Base-by-base conservation (phyloP, 768 basidiomycete species). In the Serendipita indica region DNA sequence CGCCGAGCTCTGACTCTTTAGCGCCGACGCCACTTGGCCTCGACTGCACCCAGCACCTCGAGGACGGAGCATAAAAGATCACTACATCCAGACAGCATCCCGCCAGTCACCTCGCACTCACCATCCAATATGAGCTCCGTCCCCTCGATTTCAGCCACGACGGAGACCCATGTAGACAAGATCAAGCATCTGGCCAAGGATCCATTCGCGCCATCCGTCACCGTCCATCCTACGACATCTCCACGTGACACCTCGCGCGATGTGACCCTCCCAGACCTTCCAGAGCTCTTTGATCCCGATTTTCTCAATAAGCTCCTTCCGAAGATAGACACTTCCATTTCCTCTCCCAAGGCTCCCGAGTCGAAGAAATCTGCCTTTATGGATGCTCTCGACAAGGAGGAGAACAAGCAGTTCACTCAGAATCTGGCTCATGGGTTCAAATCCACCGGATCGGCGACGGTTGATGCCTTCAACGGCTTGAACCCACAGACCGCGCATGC, bases 301-400 rank as follows among this genome's bases (percentile, higher is more conserved):
- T 83, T 78, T 62, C 75, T 83, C 57, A 75, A 83, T 65, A 64
- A 72, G 39, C 74, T 84, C 20, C 62, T 83, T n/a, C 80, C 81
- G 13, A 22, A 57, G 28, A 20, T 37, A 13, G 22, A 46, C 30
- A 20, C 57, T 7, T 12, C 20, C 34, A 14, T 41, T 3, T 16
- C 58, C 30, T 49, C 61, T 2, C 39, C 45, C 35, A 28, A 58
- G 14, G 58, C 43, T 13, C 33, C 57, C 3, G 34, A 25, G 39
- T 22, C 43, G 18, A 18, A 46, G 14, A n/a, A 22, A 57, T 56
- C 34, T 25, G 12, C 61, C 7, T 77, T 84, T 72, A 81, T 84
- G 67, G 73, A 76, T 7, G 80, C 79, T 0, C 70, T 84, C 28
- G 69, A 67, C 59, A 64, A 68, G 0, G 72, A 68, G 4, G 61